phyloP scores from a whole-genome alignment of 2,329 filamentous ascomycete genomes.

The Zasmidium angulare region DNA sequence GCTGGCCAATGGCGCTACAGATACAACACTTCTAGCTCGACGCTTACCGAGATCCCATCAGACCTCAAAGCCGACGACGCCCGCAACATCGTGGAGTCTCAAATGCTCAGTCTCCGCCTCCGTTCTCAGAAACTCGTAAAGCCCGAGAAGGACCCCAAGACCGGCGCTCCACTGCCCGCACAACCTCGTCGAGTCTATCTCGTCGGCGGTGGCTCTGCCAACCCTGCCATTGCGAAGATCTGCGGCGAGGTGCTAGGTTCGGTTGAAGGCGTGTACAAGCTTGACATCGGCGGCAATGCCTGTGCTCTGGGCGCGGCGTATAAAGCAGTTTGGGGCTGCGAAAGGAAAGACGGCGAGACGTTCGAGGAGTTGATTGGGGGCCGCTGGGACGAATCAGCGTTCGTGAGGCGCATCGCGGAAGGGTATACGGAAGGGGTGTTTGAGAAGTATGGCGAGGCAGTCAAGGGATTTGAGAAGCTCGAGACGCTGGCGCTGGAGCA shows the following conservation, averaged over 20 bases:
- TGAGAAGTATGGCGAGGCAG: conserved; percentile 72
- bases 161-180: conserved; percentile 62
- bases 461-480: conserved; percentile 75
- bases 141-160: conserved; percentile 38
- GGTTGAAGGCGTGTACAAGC: conserved; percentile 83
- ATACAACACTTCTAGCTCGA: conserved; percentile 51
- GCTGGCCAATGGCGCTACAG: conserved; percentile 85
- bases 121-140: conserved; percentile 75
- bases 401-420: conserved; percentile 77
- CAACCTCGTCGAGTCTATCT: conserved; percentile 91
- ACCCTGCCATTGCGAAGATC: conserved; percentile 82
- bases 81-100: conserved; percentile 87
- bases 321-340: conserved; percentile 91
- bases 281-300: conserved; percentile 93
- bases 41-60: conserved; percentile 39
- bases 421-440: conserved; percentile 77
- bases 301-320: conserved; percentile 93
- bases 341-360: conserved; percentile 58
- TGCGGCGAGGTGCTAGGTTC: conserved; percentile 87
- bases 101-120: conserved; percentile 85
- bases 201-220: conserved; percentile 86
- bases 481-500: conserved; percentile 62
- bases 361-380: conserved; percentile 85
- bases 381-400: conserved; percentile 82
- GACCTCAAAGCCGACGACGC: conserved; percentile 65